Evolutionary conservation across 2,329 filamentous ascomycete genomes (phyloP).

Genomic region (Ceratocystiopsis minuta): DNA sequence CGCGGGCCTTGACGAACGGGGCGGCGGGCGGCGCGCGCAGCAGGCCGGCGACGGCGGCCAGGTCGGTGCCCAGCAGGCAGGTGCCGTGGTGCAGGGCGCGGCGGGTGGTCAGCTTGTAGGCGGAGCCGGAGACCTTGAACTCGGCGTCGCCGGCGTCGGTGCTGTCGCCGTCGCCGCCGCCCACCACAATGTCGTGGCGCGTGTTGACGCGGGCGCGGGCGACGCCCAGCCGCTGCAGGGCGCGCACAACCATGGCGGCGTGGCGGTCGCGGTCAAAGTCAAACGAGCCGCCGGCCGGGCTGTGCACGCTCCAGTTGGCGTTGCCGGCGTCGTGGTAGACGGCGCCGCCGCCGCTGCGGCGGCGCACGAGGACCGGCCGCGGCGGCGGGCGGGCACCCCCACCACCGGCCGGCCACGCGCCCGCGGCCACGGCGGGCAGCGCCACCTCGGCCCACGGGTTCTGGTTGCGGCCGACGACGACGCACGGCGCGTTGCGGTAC

Average conservation of each 20-base stretch:
- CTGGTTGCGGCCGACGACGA: slow-evolving; percentile 90
- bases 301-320: slow-evolving; percentile 87
- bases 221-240: slow-evolving; percentile 51
- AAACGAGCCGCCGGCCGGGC: slow-evolving; percentile 37
- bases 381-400: slow-evolving; percentile 15
- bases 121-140: slow-evolving; percentile 74
- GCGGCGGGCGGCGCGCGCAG: slow-evolving; percentile 57
- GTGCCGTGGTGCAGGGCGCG: slow-evolving; percentile 83
- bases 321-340: slow-evolving; percentile 92
- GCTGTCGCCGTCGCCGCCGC: slow-evolving; percentile 14
- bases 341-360: slow-evolving; percentile 75
- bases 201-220: slow-evolving; percentile 57
- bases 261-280: slow-evolving; percentile 70
- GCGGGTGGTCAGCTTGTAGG: slow-evolving; percentile 74
- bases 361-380: slow-evolving; percentile 43
- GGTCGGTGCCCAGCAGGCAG: slow-evolving; percentile 61
- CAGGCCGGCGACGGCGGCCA: slow-evolving; percentile 49
- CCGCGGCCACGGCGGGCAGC: slow-evolving; percentile 34
- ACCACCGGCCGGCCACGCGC: slow-evolving; percentile 8
- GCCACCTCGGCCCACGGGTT: slow-evolving; percentile 94
- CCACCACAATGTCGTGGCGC: slow-evolving; percentile 81
- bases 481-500: slow-evolving; percentile 71
- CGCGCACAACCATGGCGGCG: slow-evolving; percentile 83
- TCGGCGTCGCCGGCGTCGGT: background rate
- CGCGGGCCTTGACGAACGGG: slow-evolving; percentile 58